phyloP scores from a whole-genome alignment of 768 basidiomycete species.

The Strobilomyces confusus region DNA sequence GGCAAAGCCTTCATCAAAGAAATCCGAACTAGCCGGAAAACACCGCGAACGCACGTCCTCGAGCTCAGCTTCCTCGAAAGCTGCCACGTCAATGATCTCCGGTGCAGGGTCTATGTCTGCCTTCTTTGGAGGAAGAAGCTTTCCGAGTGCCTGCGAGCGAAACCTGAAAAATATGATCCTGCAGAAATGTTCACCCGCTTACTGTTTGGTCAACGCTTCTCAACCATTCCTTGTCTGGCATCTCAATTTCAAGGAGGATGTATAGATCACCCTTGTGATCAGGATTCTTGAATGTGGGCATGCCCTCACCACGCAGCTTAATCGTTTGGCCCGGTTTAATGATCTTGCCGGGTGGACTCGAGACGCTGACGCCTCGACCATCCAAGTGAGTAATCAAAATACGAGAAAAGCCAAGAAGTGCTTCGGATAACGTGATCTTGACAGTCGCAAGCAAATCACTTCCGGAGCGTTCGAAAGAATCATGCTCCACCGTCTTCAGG shows the following conservation, averaged over 20 bases:
- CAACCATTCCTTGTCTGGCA: constrained; percentile 82
- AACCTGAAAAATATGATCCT: constrained; percentile 1
- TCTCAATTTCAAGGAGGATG: constrained; percentile 80
- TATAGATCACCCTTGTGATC: constrained; percentile 77
- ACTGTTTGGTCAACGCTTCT: constrained; percentile 60
- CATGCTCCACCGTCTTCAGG: constrained; percentile 62
- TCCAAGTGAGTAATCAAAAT: constrained; percentile 90
- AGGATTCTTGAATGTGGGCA: constrained; percentile 71
- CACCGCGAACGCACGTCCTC: constrained; percentile 79
- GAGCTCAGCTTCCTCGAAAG: constrained; percentile 74
- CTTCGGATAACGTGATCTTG: constrained; percentile 88
- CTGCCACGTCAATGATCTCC: constrained; percentile 63
- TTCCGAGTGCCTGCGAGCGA: constrained; percentile 52
- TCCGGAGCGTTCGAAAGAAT: constrained; percentile 79
- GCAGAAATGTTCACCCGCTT: constrained; percentile 5
- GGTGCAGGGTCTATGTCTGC: constrained; percentile 67
- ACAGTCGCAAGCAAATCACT: constrained; percentile 77
- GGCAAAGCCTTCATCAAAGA: constrained; percentile 74
- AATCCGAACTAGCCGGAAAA: constrained; percentile 68
- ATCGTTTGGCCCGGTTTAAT: constrained; percentile 73
- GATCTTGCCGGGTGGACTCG: constrained; percentile 70
- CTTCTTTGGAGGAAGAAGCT: constrained; percentile 74
- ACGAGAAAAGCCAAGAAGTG: constrained; percentile 90
- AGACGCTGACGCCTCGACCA: constrained; percentile 81
- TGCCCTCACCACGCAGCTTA: constrained; percentile 79